Evolutionary conservation across 495 filamentous ascomycete genomes (phyloP).

Genomic region (Friedmanniomyces simplex): DNA sequence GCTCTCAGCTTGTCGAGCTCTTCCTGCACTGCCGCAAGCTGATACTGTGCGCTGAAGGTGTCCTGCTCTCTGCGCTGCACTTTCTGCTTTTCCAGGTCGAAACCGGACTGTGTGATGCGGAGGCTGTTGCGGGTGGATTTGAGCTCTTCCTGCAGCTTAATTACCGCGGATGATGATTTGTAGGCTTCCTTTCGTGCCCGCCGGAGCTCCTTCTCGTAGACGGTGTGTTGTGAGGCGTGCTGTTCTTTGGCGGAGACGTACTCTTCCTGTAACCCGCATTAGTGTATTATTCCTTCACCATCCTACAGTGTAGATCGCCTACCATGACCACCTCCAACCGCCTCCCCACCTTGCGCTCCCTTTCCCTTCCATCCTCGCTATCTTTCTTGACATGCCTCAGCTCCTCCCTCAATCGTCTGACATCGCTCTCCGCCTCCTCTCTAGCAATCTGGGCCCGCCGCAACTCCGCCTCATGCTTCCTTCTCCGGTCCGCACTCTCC

Average conservation of each 20-base stretch:
- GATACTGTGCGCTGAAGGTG: constrained; percentile 62
- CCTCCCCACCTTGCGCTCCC: constrained; percentile 65
- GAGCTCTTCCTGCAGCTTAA: constrained; percentile 75
- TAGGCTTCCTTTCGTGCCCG: constrained; percentile 76
- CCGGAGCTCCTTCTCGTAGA: constrained; percentile 79
- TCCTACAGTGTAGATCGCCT: constrained; percentile 17
- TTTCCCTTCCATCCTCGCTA: constrained; percentile 58
- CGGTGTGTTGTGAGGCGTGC: constrained; percentile 55
- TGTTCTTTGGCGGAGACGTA: constrained; percentile 67
- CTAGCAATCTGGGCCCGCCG: constrained; percentile 73
- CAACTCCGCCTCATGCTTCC: constrained; percentile 58
- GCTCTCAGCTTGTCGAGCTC: constrained; percentile 57
- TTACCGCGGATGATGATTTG: constrained; percentile 62
- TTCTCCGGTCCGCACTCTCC: constrained; percentile 43
- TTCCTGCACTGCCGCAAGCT: constrained; percentile 62
- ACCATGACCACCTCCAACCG: constrained; percentile 68
- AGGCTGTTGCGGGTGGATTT: constrained; percentile 51
- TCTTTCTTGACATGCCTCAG: constrained; percentile 40
- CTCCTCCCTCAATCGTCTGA: constrained; percentile 52
- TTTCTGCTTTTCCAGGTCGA: constrained; percentile 39
- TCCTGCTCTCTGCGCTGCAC: constrained; percentile 56
- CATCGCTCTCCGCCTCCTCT: constrained; percentile 68
- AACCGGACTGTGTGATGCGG: constrained; percentile 43
- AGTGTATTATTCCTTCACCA: not conserved
- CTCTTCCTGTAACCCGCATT: constrained; percentile 50